phyloP scores from a whole-genome alignment of 352 stramenopile genomes.

The Elongisporangium undulatum region DNA sequence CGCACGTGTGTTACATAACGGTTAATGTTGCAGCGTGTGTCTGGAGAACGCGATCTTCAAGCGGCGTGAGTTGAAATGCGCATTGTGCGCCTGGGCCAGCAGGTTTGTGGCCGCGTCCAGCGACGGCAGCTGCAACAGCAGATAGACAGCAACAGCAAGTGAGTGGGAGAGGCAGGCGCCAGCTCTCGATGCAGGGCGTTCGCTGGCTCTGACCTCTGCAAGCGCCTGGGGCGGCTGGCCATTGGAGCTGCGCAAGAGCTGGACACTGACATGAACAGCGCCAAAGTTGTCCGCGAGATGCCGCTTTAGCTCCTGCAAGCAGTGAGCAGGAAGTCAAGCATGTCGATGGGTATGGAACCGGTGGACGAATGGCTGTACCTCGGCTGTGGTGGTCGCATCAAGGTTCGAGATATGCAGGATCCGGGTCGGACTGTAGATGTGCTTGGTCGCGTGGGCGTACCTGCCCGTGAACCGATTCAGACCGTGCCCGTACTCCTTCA shows the following conservation, averaged over 20 bases:
- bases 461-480: constrained; percentile 64
- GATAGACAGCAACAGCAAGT: not conserved
- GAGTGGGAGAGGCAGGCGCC: not conserved
- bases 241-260: constrained; percentile 39
- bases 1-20: not conserved
- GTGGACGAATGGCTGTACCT: constrained; percentile 11
- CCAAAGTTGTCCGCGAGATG: constrained; percentile 32
- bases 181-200: not conserved
- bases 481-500: constrained; percentile 47
- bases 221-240: constrained; percentile 42
- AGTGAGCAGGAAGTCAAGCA: not conserved
- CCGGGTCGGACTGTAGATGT: constrained; percentile 66
- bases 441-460: constrained; percentile 45
- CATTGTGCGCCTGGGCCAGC: constrained; percentile 49
- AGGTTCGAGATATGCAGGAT: constrained; percentile 65
- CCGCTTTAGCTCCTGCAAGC: constrained; percentile 24
- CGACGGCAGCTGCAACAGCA: constrained; percentile 26
- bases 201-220: constrained; percentile 21
- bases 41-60: constrained; percentile 64
- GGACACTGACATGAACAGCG: constrained; percentile 37
- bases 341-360: not conserved
- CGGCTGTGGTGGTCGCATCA: constrained; percentile 22
- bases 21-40: constrained; percentile 26
- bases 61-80: constrained; percentile 18
- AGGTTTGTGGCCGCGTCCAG: constrained; percentile 49